Evolutionary conservation across 1,139 yeast genomes (phyloP).

Genomic region (Saccharomycopsis hybrid): DNA sequence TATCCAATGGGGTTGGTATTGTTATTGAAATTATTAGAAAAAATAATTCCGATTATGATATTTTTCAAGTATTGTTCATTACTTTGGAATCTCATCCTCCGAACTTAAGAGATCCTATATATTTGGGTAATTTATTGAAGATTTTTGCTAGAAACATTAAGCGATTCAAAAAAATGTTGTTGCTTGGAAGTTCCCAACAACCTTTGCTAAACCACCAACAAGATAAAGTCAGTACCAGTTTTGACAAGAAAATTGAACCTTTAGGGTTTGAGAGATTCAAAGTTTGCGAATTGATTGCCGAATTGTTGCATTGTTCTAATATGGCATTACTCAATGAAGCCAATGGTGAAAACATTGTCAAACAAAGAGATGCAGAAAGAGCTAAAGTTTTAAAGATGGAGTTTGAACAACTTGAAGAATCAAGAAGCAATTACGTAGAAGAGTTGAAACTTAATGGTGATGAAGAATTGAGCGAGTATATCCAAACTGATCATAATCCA

Average conservation of each 20-base stretch:
- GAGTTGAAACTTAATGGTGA: slow-evolving; percentile 30
- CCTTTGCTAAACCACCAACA: slow-evolving; percentile 23
- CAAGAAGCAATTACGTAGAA: slow-evolving; percentile 29
- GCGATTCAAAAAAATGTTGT: slow-evolving; percentile 54
- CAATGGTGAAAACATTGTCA: slow-evolving; percentile 72
- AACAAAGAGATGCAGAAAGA: slow-evolving; percentile 68
- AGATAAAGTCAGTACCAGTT: slow-evolving; percentile 23
- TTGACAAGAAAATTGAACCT: slow-evolving; percentile 64
- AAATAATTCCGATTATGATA: slow-evolving; percentile 92
- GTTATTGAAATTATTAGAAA: slow-evolving; percentile 92
- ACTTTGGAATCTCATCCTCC: slow-evolving; percentile 94
- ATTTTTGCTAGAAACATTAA: slow-evolving; percentile 75
- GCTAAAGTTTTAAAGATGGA: slow-evolving; percentile 29
- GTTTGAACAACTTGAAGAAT: slow-evolving; percentile 31
- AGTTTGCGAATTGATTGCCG: slow-evolving; percentile 92
- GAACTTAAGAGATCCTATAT: slow-evolving; percentile 88
- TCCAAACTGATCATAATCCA: neutral
- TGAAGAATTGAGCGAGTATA: slow-evolving; percentile 20
- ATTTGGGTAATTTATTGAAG: slow-evolving; percentile 78
- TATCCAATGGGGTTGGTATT: slow-evolving; percentile 94
- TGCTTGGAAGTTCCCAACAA: slow-evolving; percentile 22
- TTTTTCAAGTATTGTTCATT: slow-evolving; percentile 79
- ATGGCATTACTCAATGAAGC: slow-evolving; percentile 90
- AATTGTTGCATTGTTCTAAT: slow-evolving; percentile 89
- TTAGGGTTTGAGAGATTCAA: slow-evolving; percentile 93